Conservation (phyloP, 1,139 yeast species). For the Yamadazyma sp. region DNA sequence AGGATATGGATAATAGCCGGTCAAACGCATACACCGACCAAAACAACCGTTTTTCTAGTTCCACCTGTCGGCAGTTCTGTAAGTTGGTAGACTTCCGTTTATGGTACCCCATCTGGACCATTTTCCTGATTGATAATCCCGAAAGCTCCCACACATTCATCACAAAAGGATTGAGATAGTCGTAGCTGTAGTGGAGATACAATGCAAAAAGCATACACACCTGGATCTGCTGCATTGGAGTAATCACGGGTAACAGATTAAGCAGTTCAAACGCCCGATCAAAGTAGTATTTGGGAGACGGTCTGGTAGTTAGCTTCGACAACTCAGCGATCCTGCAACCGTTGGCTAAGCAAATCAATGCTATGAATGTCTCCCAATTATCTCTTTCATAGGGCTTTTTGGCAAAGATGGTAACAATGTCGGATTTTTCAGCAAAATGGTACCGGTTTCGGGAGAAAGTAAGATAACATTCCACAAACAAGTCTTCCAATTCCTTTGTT, state of each 20-base stretch:
- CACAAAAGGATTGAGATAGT: conserved; percentile 11
- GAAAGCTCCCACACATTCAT: conserved; percentile 18
- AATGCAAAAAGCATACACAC: conserved; percentile 15
- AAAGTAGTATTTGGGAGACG: conserved; percentile 13
- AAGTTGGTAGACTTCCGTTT: conserved; percentile 10
- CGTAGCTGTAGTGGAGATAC: conserved; percentile 14
- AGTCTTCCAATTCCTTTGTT: conserved; percentile 8
- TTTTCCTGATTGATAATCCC: conserved; percentile 15
- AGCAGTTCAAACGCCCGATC: conserved; percentile 12
- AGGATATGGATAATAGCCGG: conserved; percentile 13
- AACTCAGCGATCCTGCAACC: conserved; percentile 15
- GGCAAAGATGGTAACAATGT: conserved; percentile 6
- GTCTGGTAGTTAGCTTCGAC: conserved; percentile 9
- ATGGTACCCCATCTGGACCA: conserved; percentile 14
- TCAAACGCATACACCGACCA: conserved; percentile 18
- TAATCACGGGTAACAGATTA: conserved; percentile 5
- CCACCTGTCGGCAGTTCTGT: conserved; percentile 10
- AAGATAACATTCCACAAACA: conserved; percentile 13
- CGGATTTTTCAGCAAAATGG: conserved; percentile 14
- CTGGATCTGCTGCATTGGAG: conserved; percentile 14
- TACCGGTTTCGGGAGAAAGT: conserved; percentile 14
- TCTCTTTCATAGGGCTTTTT: conserved; percentile 8
- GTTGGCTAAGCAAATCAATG: conserved; percentile 12
- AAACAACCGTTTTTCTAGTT: conserved; percentile 14
- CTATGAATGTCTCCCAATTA: conserved; percentile 14